A percentile compares a stretch with the other conserved stretches of the same genome.
Evolutionary conservation across 2,329 filamentous ascomycete species (phyloP).

Genomic region (Botrytis fabae): DNA sequence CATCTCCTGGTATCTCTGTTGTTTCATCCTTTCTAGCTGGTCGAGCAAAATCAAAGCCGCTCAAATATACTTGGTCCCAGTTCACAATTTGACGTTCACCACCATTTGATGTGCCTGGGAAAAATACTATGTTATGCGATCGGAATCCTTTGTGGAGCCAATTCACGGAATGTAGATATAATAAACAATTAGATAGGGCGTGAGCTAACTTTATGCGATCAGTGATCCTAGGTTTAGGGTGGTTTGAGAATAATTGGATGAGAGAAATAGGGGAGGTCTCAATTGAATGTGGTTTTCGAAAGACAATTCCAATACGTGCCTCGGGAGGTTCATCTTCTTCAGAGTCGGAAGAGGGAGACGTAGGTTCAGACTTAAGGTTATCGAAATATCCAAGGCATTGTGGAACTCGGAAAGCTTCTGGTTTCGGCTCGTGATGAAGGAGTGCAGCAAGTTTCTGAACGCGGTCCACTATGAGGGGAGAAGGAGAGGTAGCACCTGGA

Average conservation of each 20-base stretch:
- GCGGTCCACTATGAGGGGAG: conserved; percentile 46
- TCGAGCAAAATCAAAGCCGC: conserved; percentile 56
- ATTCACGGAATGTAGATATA: conserved; percentile 56
- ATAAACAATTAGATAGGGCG: conserved; percentile 52
- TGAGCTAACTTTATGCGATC: conserved; percentile 53
- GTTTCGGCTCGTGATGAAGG: conserved; percentile 50
- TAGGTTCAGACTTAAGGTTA: conserved; percentile 39
- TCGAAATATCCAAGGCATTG: conserved; percentile 54
- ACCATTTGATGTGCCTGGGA: conserved; percentile 37
- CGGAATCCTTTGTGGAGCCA: conserved; percentile 61
- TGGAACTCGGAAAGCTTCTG: conserved; percentile 51
- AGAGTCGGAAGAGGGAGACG: conserved; percentile 19
- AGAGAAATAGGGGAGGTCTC: conserved; percentile 49
- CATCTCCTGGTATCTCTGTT: conserved; percentile 50
- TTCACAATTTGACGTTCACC: conserved; percentile 37
- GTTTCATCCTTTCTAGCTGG: conserved; percentile 52
- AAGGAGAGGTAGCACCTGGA: conserved; percentile 42
- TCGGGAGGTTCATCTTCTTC: conserved; percentile 47
- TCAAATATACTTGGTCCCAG: conserved; percentile 48
- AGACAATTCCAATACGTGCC: conserved; percentile 54
- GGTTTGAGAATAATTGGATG: conserved; percentile 47
- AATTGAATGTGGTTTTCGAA: conserved; percentile 48
- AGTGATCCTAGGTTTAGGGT: conserved; percentile 51
- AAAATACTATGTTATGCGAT: conserved; percentile 55
- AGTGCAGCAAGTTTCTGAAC: conserved; percentile 51